Percentiles rank a stretch among this genome's conserved stretches.
Evolutionary conservation across 192 early-diverging fungal genomes (phyloP).

Genomic region (Entomortierella parvispora): DNA sequence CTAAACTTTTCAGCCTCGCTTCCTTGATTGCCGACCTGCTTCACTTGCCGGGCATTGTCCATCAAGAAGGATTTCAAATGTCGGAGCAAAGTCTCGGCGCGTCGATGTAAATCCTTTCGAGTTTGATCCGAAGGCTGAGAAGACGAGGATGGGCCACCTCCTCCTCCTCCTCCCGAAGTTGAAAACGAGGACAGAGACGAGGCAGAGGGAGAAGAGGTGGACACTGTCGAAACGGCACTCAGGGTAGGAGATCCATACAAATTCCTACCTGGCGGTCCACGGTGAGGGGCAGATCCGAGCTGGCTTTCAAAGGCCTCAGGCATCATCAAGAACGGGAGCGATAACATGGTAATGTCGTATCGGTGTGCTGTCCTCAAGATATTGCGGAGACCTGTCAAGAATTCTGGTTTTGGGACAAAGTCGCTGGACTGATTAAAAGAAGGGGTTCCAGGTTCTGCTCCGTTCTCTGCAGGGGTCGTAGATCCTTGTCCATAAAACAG

Average conservation of each 20-base stretch:
- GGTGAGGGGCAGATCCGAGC: constrained; percentile 9
- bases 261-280: constrained; percentile 11
- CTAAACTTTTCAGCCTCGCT: constrained; percentile 52
- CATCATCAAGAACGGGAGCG: constrained; percentile 73
- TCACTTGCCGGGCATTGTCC: constrained; percentile 60
- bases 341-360: constrained; percentile 70
- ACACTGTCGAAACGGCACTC: not conserved
- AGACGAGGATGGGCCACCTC: too few species aligned
- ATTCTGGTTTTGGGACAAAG: constrained; percentile 36
- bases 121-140: constrained; percentile 29
- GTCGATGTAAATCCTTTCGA: constrained; percentile 54
- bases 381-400: constrained; percentile 69
- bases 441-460: not conserved
- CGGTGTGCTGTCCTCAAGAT: constrained; percentile 68
- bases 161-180: too few species aligned
- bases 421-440: constrained; percentile 23
- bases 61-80: constrained; percentile 66
- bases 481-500: constrained; percentile 60
- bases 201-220: constrained; percentile 15
- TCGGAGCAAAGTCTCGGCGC: constrained; percentile 60
- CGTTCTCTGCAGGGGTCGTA: not conserved
- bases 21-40: constrained; percentile 56
- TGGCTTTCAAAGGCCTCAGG: constrained; percentile 51
- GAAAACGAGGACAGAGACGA: constrained; percentile 19
- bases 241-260: constrained; percentile 18